phyloP scores from a whole-genome alignment of 495 filamentous ascomycete species.

The Hapsidospora chrysogenum region DNA sequence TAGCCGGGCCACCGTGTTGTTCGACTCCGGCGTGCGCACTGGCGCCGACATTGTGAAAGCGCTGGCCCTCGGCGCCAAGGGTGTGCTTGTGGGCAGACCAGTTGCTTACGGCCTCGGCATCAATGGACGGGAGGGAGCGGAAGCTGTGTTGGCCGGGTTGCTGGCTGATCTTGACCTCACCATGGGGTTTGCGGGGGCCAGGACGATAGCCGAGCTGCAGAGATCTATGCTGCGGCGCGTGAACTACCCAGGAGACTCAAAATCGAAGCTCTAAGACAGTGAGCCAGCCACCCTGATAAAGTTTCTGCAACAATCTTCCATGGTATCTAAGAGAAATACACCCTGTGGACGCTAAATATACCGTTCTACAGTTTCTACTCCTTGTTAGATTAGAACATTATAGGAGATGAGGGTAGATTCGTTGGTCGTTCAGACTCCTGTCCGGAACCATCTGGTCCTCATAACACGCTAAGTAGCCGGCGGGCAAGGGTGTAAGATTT shows the following conservation, averaged over 20 bases:
- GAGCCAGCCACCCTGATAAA: not conserved
- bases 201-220: constrained; percentile 34
- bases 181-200: constrained; percentile 40
- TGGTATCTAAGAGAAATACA: no score
- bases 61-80: constrained; percentile 35
- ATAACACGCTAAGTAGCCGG: no score
- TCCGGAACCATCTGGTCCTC: no score
- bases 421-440: no score
- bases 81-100: constrained; percentile 32
- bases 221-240: constrained; percentile 31
- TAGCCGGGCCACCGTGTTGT: constrained; percentile 23
- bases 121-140: constrained; percentile 38
- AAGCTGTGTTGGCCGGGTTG: constrained; percentile 37
- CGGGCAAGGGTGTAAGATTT: no score
- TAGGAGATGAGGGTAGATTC: no score
- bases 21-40: constrained; percentile 31
- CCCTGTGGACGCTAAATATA: no score
- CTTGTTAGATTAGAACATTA: no score
- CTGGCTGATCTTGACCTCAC: constrained; percentile 44
- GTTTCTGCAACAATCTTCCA: no score
- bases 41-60: constrained; percentile 34
- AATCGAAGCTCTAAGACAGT: constrained; percentile 11
- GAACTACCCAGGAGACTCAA: constrained; percentile 35
- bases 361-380: no score
- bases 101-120: constrained; percentile 32